A percentile compares a stretch with the other conserved stretches of the same genome.
Evolutionary conservation across 2,329 filamentous ascomycete species (phyloP).

Genomic region (Fusarium zealandicum): DNA sequence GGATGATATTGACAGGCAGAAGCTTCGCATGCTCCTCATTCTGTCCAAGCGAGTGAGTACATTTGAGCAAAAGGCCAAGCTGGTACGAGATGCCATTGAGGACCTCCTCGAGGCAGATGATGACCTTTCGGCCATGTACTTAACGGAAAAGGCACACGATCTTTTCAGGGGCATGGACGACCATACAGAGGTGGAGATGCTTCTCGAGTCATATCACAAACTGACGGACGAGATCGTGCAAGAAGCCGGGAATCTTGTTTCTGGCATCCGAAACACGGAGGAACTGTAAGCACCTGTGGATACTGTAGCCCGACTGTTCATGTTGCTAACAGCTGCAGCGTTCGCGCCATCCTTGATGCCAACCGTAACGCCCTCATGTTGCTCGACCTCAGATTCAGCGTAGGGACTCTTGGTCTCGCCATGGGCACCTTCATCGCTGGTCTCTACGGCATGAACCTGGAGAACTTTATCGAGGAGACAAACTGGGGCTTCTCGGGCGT

Average conservation of each 20-base stretch:
- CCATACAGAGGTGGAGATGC: slow-evolving; percentile 95
- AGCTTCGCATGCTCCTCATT: slow-evolving; percentile 87
- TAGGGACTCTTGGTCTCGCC: slow-evolving; percentile 91
- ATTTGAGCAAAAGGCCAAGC: slow-evolving; percentile 94
- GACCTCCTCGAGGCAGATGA: slow-evolving; percentile 96
- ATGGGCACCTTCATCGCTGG: slow-evolving; percentile 94
- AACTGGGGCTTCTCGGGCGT: slow-evolving; percentile 84
- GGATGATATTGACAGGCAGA: slow-evolving; percentile 95
- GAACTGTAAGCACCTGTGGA: slow-evolving; percentile 75
- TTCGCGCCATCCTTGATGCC: slow-evolving; percentile 95
- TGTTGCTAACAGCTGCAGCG: slow-evolving; percentile 58
- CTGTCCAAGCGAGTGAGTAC: slow-evolving; percentile 95
- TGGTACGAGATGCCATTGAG: slow-evolving; percentile 93
- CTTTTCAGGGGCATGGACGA: slow-evolving; percentile 78
- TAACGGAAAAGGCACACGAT: slow-evolving; percentile 85
- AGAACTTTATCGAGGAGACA: slow-evolving; percentile 97
- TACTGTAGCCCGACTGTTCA: background rate
- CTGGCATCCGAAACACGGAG: slow-evolving; percentile 95
- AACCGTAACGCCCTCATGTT: slow-evolving; percentile 99
- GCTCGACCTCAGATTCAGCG: slow-evolving; percentile 93
- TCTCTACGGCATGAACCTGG: slow-evolving; percentile 99
- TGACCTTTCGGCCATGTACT: slow-evolving; percentile 92
- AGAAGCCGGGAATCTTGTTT: slow-evolving; percentile 89
- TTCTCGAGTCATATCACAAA: slow-evolving; percentile 97
- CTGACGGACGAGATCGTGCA: slow-evolving; percentile 98